Evolutionary conservation across 2,329 filamentous ascomycete species (phyloP).

Genomic region (Pestalotiopsis fici): DNA sequence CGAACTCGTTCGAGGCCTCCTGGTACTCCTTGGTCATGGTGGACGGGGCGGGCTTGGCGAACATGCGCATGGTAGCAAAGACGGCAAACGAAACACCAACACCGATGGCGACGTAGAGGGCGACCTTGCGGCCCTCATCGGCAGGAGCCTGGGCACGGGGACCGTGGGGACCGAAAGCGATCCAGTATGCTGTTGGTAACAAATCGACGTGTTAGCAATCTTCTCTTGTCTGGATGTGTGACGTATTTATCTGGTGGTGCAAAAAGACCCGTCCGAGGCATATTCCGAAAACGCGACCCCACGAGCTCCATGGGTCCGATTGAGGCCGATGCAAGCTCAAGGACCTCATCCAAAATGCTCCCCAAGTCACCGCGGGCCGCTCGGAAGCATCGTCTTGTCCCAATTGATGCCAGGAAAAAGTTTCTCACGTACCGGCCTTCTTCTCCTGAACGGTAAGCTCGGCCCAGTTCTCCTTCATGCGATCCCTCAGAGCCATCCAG

Average conservation of each 20-base stretch:
- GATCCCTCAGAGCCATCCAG: conserved; percentile 97
- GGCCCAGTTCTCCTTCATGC: conserved; percentile 98
- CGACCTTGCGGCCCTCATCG: conserved; percentile 80
- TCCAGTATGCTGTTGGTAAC: conserved; percentile 81
- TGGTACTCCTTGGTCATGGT: conserved; percentile 98
- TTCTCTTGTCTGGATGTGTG: not conserved
- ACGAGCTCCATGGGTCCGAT: not conserved
- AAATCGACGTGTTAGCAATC: conserved; percentile 14
- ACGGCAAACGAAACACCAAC: conserved; percentile 66
- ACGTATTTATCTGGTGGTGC: not conserved
- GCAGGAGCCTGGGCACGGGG: conserved; percentile 82
- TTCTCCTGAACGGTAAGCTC: conserved; percentile 96
- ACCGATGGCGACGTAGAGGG: conserved; percentile 71
- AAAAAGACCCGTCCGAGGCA: not conserved
- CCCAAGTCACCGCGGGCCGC: not conserved
- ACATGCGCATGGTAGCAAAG: conserved; percentile 72
- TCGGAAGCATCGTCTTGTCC: not conserved
- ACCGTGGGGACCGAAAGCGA: conserved; percentile 95
- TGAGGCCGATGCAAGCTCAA: conserved; percentile 4
- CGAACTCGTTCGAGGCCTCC: conserved; percentile 90
- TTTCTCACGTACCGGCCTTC: conserved; percentile 84
- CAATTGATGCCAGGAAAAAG: conserved; percentile 1
- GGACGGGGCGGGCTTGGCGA: conserved; percentile 71
- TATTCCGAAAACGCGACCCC: not conserved
- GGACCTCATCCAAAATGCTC: not conserved